phyloP scores from a whole-genome alignment of 495 filamentous ascomycete species.

The Xylaria palmicola region DNA sequence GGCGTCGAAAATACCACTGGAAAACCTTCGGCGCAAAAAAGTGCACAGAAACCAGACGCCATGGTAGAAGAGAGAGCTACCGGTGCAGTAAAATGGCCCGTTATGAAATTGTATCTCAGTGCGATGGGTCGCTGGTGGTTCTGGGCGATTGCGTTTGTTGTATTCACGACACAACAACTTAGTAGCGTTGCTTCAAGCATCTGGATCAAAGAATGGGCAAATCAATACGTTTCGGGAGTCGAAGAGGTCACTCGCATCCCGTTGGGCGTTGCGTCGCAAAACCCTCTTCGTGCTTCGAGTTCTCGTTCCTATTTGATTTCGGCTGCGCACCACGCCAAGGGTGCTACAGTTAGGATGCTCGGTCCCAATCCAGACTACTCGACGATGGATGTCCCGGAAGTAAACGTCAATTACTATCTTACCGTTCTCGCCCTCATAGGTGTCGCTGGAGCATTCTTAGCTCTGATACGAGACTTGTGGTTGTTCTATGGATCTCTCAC shows the following conservation, averaged over 20 bases:
- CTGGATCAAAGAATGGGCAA: constrained; percentile 90
- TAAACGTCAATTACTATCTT: constrained; percentile 83
- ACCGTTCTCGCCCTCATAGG: constrained; percentile 79
- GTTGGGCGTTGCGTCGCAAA: constrained; percentile 39
- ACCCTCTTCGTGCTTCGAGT: constrained; percentile 20
- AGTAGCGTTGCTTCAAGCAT: constrained; percentile 81
- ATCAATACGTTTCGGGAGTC: constrained; percentile 46
- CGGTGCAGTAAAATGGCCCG: constrained; percentile 82
- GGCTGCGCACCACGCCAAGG: constrained; percentile 32
- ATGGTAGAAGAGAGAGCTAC: constrained; percentile 71
- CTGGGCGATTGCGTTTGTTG: constrained; percentile 70
- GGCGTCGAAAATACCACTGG: constrained; percentile 32
- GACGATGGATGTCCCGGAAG: constrained; percentile 47
- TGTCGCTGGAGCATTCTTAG: constrained; percentile 67
- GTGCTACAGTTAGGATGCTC: constrained; percentile 16
- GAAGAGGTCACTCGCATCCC: constrained; percentile 28
- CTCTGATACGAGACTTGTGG: constrained; percentile 75
- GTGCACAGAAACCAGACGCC: constrained; percentile 49
- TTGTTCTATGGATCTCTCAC: constrained; percentile 90
- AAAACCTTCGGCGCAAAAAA: constrained; percentile 43
- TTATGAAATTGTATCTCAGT: constrained; percentile 77
- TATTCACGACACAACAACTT: constrained; percentile 80
- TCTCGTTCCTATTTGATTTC: constrained; percentile 37
- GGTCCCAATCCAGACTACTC: constrained; percentile 23
- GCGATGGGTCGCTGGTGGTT: constrained; percentile 96